Conservation (phyloP, 2,329 filamentous ascomycete species). For the Cladophialophora carrionii region DNA sequence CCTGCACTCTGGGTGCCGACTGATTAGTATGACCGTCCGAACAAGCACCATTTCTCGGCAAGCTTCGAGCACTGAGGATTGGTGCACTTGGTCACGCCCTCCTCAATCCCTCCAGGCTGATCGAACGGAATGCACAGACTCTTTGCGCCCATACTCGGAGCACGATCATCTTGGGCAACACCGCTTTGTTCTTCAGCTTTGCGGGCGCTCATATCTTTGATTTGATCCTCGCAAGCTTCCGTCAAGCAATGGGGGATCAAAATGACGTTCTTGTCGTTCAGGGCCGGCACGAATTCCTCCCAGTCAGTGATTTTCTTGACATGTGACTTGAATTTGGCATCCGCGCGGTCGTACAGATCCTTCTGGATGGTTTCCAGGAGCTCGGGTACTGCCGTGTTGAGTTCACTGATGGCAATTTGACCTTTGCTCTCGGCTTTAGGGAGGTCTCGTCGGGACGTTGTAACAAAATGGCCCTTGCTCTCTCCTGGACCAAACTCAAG, state of each 20-base stretch:
- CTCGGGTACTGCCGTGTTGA: conserved; percentile 72
- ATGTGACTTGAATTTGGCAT: conserved; percentile 76
- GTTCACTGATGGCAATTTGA: conserved; percentile 73
- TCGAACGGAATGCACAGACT: conserved; percentile 79
- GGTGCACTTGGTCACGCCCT: conserved; percentile 85
- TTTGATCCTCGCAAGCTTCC: conserved; percentile 84
- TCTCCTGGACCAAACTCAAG: conserved; percentile 97
- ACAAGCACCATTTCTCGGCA: conserved; percentile 90
- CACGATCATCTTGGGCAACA: conserved; percentile 72
- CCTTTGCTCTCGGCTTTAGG: conserved; percentile 59
- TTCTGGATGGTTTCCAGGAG: conserved; percentile 88
- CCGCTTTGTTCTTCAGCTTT: conserved; percentile 64
- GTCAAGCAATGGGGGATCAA: conserved; percentile 88
- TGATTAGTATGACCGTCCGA: conserved; percentile 63
- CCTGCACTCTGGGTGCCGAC: neutral
- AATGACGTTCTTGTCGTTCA: conserved; percentile 90
- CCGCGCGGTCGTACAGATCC: conserved; percentile 77
- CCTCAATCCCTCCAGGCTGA: conserved; percentile 77
- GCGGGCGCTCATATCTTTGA: conserved; percentile 88
- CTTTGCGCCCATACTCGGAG: conserved; percentile 76
- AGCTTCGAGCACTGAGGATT: conserved; percentile 79
- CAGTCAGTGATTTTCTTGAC: conserved; percentile 80
- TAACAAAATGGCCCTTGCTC: conserved; percentile 80
- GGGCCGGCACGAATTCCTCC: conserved; percentile 85
- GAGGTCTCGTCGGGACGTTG: conserved; percentile 83